Conservation (phyloP, 805 yeast species). For the Candida pseudofarinosa region DNA sequence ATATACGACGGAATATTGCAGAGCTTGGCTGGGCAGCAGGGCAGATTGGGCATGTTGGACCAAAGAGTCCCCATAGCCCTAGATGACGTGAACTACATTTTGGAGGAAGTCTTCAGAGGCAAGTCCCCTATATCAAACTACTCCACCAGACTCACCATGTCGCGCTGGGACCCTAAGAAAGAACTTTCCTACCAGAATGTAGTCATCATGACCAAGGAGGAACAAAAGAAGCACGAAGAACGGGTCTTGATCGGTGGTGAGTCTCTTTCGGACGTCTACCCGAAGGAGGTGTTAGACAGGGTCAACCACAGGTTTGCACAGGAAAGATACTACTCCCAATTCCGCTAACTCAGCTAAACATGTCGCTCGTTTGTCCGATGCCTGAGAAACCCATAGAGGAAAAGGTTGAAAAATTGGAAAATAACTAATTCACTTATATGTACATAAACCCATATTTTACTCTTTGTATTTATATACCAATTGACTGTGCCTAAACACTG, state of each 20-base stretch:
- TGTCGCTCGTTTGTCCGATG: background rate
- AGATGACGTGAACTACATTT: slow-evolving; percentile 71
- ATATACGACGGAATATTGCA: slow-evolving; percentile 80
- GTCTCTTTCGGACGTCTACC: slow-evolving; percentile 57
- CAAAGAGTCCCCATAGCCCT: slow-evolving; percentile 73
- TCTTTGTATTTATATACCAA: no score
- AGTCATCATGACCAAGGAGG: slow-evolving; percentile 85
- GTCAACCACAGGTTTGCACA: slow-evolving; percentile 67
- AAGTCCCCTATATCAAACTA: slow-evolving; percentile 83
- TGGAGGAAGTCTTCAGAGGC: slow-evolving; percentile 92
- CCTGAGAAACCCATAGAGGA: background rate
- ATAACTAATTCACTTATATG: no score
- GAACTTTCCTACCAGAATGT: slow-evolving; percentile 72
- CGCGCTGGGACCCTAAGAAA: slow-evolving; percentile 75
- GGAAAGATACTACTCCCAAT: slow-evolving; percentile 65
- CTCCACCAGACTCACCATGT: slow-evolving; percentile 72
- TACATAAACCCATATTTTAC: no score
- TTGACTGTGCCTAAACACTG: no score
- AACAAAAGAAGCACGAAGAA: slow-evolving; percentile 75
- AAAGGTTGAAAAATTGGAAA: background rate
- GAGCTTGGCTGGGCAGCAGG: slow-evolving; percentile 81
- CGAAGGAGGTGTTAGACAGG: slow-evolving; percentile 50
- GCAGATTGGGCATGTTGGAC: slow-evolving; percentile 67
- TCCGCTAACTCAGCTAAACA: slow-evolving; percentile 27
- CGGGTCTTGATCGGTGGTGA: slow-evolving; percentile 70